These are phyloP conservation scores for Silene noctiflora DNA, from an alignment of 179 eudicot species.

Conservation along the genomic window DNA sequence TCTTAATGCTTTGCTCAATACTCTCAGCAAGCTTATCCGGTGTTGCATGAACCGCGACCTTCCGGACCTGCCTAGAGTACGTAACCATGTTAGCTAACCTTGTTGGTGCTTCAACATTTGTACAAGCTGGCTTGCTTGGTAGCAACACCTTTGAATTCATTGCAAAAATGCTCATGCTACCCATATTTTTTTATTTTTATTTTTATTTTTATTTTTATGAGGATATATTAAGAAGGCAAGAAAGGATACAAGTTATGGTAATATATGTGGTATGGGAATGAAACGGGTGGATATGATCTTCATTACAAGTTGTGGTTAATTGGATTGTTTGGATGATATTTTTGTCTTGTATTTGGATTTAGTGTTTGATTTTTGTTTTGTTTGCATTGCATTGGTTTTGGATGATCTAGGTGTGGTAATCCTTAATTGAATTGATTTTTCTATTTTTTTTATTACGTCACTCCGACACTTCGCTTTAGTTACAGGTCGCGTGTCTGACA, in stretches of 20 bases:
- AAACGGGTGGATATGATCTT: too few relatives aligned
- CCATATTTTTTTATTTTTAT: slow-evolving; percentile 9
- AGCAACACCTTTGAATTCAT: slow-evolving; percentile 25
- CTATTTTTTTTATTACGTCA: too few relatives aligned
- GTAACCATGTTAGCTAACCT: slow-evolving; percentile 38
- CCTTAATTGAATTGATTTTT: too few relatives aligned
- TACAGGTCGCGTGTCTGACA: too few relatives aligned
- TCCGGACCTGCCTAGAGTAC: slow-evolving; percentile 11
- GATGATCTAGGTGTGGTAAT: too few relatives aligned
- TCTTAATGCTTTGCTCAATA: slow-evolving; percentile 74
- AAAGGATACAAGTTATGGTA: not conserved
- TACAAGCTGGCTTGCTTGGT: slow-evolving; percentile 8
- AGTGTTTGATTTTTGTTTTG: too few relatives aligned
- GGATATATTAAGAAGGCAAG: not conserved
- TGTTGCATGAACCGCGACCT: slow-evolving; percentile 39
- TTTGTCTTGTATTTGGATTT: too few relatives aligned
- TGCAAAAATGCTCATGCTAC: slow-evolving; percentile 26
- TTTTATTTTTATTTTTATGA: not conserved
- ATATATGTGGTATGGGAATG: too few relatives aligned
- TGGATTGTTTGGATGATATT: too few relatives aligned
- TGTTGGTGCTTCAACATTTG: slow-evolving; percentile 25
- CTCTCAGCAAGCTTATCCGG: slow-evolving; percentile 62
- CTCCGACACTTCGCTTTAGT: too few relatives aligned
- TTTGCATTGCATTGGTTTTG: too few relatives aligned
- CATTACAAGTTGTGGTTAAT: too few relatives aligned